phyloP scores from a whole-genome alignment of 2,329 filamentous ascomycete species.

The Sphaerostilbella broomeana region DNA sequence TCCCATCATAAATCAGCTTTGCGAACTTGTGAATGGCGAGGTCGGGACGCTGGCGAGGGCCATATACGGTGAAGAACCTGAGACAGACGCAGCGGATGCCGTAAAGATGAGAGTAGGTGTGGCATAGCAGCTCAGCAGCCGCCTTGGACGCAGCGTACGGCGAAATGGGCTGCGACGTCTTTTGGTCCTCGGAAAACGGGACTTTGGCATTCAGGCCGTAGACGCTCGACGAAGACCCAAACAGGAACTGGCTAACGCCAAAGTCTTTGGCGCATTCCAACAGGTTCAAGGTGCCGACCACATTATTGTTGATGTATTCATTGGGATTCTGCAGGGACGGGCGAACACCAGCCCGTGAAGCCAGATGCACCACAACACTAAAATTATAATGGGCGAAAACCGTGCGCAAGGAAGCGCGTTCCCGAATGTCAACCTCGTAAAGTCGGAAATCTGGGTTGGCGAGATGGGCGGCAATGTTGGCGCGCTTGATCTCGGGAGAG shows the following conservation, averaged over 20 bases:
- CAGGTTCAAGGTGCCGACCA: slow-evolving; percentile 19
- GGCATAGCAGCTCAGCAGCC: slow-evolving; percentile 18
- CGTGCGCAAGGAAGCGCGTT: slow-evolving; percentile 8
- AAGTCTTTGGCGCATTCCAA: slow-evolving; percentile 20
- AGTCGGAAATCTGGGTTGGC: slow-evolving; percentile 17
- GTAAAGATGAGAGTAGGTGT: slow-evolving; percentile 21
- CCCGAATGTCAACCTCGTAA: too few species aligned
- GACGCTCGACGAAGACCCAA: slow-evolving; percentile 20
- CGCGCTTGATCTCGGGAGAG: slow-evolving; percentile 17
- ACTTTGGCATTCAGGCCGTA: slow-evolving; percentile 19
- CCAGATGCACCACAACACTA: slow-evolving; percentile 18
- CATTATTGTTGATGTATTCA: slow-evolving; percentile 20
- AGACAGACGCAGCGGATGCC: slow-evolving; percentile 19
- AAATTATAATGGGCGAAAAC: slow-evolving; percentile 17
- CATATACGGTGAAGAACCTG: slow-evolving; percentile 23
- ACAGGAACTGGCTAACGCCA: slow-evolving; percentile 18
- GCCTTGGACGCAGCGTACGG: slow-evolving; percentile 19
- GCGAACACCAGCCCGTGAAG: slow-evolving; percentile 19
- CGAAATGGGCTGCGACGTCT: slow-evolving; percentile 18
- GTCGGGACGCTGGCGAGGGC: slow-evolving; percentile 20
- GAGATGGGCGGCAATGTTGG: slow-evolving; percentile 17
- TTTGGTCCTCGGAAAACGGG: slow-evolving; percentile 18
- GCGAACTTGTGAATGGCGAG: slow-evolving; percentile 21
- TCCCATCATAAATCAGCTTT: slow-evolving; percentile 17
- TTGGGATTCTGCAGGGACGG: slow-evolving; percentile 16